Percentiles rank a stretch among this genome's conserved stretches.
Evolutionary conservation across 371 early-diverging fungal species (phyloP).

Genomic region (Funneliformis caledonium): DNA sequence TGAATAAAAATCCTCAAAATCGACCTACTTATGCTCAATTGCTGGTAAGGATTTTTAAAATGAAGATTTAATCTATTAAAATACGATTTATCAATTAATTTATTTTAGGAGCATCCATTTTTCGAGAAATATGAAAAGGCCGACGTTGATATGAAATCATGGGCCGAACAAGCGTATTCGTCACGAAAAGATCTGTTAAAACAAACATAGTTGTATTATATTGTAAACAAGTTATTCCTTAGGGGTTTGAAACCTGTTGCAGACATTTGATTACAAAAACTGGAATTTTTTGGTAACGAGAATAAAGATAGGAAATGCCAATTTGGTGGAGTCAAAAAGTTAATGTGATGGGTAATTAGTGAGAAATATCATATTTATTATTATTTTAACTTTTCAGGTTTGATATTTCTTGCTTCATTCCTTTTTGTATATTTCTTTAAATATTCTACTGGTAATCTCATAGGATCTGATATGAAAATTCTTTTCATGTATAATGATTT

Average conservation of each 20-base stretch:
- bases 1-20: slow-evolving; percentile 73
- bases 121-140: slow-evolving; percentile 59
- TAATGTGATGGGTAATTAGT: too few species aligned
- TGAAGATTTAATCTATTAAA: neutral
- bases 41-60: slow-evolving; percentile 47
- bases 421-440: neutral
- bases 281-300: neutral
- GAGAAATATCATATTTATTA: neutral
- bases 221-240: neutral
- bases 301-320: neutral
- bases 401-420: neutral
- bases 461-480: neutral
- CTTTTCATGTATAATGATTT: neutral
- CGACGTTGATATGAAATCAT: slow-evolving; percentile 80
- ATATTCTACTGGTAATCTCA: neutral
- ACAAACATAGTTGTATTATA: slow-evolving; percentile 7
- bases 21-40: slow-evolving; percentile 77
- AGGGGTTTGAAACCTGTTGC: neutral
- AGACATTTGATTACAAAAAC: too few species aligned
- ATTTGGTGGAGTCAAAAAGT: neutral
- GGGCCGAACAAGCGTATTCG: slow-evolving; percentile 62
- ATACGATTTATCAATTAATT: neutral
- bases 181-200: slow-evolving; percentile 40
- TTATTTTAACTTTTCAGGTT: neutral
- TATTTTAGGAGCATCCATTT: slow-evolving; percentile 70